Conservation (phyloP, 2,329 filamentous ascomycete genomes). For the Colletotrichum sp. region DNA sequence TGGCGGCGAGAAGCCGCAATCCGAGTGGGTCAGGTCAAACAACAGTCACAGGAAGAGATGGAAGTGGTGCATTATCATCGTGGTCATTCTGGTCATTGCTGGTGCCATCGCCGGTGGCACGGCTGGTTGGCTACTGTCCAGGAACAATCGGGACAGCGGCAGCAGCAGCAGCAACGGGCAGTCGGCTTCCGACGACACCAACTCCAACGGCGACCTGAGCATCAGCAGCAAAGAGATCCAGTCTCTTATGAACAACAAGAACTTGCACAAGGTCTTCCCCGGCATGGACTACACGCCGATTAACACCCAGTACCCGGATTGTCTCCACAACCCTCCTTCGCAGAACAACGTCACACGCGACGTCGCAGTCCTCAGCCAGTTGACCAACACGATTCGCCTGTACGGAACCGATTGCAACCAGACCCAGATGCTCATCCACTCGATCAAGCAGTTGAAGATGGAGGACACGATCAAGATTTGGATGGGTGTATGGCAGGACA, state of each 20-base stretch:
- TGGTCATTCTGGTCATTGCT: constrained; percentile 65
- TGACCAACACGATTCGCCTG: constrained; percentile 85
- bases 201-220: constrained; percentile 71
- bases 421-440: constrained; percentile 89
- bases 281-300: constrained; percentile 95
- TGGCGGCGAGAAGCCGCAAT: constrained; percentile 68
- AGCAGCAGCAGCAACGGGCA: constrained; percentile 36
- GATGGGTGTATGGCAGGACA: constrained; percentile 93
- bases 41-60: constrained; percentile 66
- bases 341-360: constrained; percentile 96
- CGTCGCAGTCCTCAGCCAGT: constrained; percentile 84
- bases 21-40: constrained; percentile 65
- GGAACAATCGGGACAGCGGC: constrained; percentile 43
- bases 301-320: constrained; percentile 88
- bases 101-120: constrained; percentile 76
- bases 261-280: constrained; percentile 92
- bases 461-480: constrained; percentile 81
- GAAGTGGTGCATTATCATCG: constrained; percentile 70
- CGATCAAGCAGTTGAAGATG: constrained; percentile 76
- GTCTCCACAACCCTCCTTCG: constrained; percentile 75
- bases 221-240: constrained; percentile 82
- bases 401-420: constrained; percentile 99
- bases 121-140: constrained; percentile 73
- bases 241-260: constrained; percentile 75
- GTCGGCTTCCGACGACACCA: constrained; percentile 63